Base-by-base conservation (phyloP, 164 flowering plant genomes). In the Liriodendron chinense region DNA sequence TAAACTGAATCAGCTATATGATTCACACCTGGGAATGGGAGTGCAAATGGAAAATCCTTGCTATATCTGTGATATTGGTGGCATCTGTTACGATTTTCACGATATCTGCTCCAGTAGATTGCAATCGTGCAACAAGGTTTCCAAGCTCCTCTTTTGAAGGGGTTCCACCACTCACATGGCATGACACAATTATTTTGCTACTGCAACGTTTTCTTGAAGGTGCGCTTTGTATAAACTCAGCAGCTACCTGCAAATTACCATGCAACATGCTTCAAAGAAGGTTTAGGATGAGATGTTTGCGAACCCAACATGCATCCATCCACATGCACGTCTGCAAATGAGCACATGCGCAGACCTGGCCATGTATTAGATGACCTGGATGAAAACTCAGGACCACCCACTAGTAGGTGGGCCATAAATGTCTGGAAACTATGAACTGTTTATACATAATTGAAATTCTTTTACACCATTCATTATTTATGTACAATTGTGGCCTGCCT, bases 101-200 rank as follows among this genome's bases (percentile, higher is more conserved):
- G 9, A 91, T 84, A 70, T 87, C 89, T 24, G 91, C 93, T 59
- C 88, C 86, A 69, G 88, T 87, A 23, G 88, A 81, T 78, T 81
- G 87, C 77, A 89, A 71, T 13, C 53, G 34, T 62, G 82, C 82
- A 20, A 85, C 84, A 62, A 88, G 80, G n/a, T 70, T 34, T 70
- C 81, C 68, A 10, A 89, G 81, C n/a, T 86, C 86, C 57, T 87
- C 89, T 47, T 68, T 59, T 24, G 84, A 78, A 68, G 88, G 79
- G 6, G 81, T 83, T 47, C 26, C 26, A 7, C 71, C 81, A 57
- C 72, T 71, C 47, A 78, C 69, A 72, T 77, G 78, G 68, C 68
- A 83, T 18, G 89, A 83, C 57, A 81, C 88, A 73, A 87, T 87
- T 65, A 79, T 34, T 75, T 83, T 85, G 68, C 81, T 34, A 9